Evolutionary conservation across 768 basidiomycete species (phyloP).

Genomic region (Cystofilobasidium capitatum): DNA sequence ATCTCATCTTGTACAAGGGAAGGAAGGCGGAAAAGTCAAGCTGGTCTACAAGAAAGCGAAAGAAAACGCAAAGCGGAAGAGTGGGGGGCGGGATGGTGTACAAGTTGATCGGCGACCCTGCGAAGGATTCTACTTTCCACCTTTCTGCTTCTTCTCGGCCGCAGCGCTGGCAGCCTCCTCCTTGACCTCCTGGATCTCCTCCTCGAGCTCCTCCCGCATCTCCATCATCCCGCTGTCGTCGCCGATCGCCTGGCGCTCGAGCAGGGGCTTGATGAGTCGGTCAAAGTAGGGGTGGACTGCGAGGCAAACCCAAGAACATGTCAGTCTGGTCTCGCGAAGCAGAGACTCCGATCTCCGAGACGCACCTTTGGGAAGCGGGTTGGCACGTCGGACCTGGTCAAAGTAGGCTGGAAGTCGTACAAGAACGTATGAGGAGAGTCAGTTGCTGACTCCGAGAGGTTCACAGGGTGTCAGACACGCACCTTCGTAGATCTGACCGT

Average conservation of each 20-base stretch:
- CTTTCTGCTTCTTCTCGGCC: background rate
- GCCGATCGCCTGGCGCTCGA: constrained; percentile 39
- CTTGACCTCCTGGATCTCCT: constrained; percentile 36
- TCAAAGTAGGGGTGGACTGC: constrained; percentile 43
- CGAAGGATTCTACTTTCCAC: background rate
- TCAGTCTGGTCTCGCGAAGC: too few species aligned
- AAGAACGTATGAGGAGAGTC: too few species aligned
- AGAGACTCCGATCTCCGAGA: background rate
- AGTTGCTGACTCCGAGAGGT: too few species aligned
- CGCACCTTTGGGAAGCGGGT: constrained; percentile 39
- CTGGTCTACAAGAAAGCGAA: too few species aligned
- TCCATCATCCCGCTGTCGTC: constrained; percentile 29
- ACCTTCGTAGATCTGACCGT: constrained; percentile 43
- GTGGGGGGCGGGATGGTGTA: too few species aligned
- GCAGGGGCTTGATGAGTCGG: constrained; percentile 43
- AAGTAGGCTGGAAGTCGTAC: too few species aligned
- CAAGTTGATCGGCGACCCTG: too few species aligned
- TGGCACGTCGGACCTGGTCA: constrained; percentile 41
- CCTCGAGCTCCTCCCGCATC: constrained; percentile 35
- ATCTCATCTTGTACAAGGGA: too few species aligned
- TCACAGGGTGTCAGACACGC: too few species aligned
- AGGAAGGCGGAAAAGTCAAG: too few species aligned
- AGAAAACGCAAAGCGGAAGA: too few species aligned
- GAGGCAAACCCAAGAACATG: background rate
- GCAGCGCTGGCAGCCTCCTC: constrained; percentile 16